Conservation (phyloP, 371 early-diverging fungal genomes). For the Gilbertella persicaria region DNA sequence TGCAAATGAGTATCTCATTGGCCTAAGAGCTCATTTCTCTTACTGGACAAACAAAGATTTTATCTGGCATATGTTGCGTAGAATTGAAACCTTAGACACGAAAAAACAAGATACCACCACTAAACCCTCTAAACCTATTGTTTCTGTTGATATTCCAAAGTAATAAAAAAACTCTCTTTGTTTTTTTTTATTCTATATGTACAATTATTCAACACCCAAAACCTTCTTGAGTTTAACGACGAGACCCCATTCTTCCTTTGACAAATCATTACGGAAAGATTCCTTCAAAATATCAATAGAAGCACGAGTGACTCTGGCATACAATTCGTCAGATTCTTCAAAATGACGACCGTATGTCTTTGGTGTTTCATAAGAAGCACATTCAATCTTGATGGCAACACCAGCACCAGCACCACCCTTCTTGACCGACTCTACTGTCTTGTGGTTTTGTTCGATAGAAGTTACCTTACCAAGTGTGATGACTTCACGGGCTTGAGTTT, state of each 20-base stretch:
- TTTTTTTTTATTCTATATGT: conserved; percentile 1
- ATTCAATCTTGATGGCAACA: conserved; percentile 98
- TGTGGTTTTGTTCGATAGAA: conserved; percentile 97
- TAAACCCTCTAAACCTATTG: neutral
- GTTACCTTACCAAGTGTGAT: conserved; percentile 91
- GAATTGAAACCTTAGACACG: conserved; percentile 27
- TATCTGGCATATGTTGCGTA: conserved; percentile 50
- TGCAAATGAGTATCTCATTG: conserved; percentile 53
- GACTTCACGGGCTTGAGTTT: conserved; percentile 71
- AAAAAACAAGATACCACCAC: neutral
- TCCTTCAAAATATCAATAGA: conserved; percentile 98
- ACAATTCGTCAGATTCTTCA: conserved; percentile 83
- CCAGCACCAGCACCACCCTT: conserved; percentile 87
- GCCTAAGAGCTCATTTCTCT: conserved; percentile 52
- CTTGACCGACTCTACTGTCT: conserved; percentile 81
- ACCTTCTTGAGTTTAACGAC: conserved; percentile 82
- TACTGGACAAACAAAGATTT: conserved; percentile 58
- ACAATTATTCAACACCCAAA: conserved; percentile 53
- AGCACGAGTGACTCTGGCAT: conserved; percentile 82
- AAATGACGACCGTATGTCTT: conserved; percentile 98
- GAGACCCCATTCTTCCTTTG: conserved; percentile 93
- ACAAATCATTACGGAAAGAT: conserved; percentile 93
- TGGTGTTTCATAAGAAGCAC: conserved; percentile 81
- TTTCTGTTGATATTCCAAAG: neutral
- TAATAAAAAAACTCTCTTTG: neutral